Conservation (phyloP, 1,139 yeast species). For the Yamadazyma atmosphaerica region DNA sequence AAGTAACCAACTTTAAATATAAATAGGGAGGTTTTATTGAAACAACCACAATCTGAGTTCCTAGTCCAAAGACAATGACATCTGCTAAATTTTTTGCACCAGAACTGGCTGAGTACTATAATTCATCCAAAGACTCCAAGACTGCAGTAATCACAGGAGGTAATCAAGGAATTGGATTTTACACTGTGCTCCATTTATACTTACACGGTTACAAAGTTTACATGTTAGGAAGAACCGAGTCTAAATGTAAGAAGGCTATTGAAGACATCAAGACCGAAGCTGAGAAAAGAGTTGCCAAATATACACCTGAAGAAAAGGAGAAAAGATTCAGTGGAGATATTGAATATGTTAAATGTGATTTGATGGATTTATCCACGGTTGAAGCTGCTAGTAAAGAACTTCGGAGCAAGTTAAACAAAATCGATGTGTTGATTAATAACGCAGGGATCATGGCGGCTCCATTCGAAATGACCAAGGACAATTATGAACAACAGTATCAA, state of each 20-base stretch:
- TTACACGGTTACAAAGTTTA: slow-evolving; percentile 45
- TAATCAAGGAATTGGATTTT: slow-evolving; percentile 47
- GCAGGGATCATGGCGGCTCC: slow-evolving; percentile 48
- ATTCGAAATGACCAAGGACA: slow-evolving; percentile 35
- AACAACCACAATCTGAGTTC: not conserved
- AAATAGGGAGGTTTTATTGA: not conserved
- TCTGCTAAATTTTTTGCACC: slow-evolving; percentile 20
- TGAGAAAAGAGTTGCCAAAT: slow-evolving; percentile 13
- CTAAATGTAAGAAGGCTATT: slow-evolving; percentile 37
- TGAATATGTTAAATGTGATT: slow-evolving; percentile 31
- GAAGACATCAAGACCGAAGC: slow-evolving; percentile 32
- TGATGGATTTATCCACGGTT: slow-evolving; percentile 32
- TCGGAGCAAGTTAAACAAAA: slow-evolving; percentile 22
- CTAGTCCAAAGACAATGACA: no score
- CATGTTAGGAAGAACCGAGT: slow-evolving; percentile 41
- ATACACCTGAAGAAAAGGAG: slow-evolving; percentile 17
- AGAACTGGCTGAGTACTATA: slow-evolving; percentile 29
- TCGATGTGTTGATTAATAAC: slow-evolving; percentile 40
- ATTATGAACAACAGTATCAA: slow-evolving; percentile 43
- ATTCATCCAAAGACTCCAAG: slow-evolving; percentile 34
- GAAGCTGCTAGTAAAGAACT: slow-evolving; percentile 30
- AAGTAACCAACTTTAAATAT: no score
- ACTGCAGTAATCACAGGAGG: slow-evolving; percentile 50
- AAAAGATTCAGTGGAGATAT: slow-evolving; percentile 28
- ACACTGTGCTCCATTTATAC: slow-evolving; percentile 41